A percentile compares a stretch with the other conserved stretches of the same genome.
These are phyloP conservation scores for Geosmithia morbida DNA, from an alignment of 2,329 filamentous ascomycete species.

Conservation along the genomic window DNA sequence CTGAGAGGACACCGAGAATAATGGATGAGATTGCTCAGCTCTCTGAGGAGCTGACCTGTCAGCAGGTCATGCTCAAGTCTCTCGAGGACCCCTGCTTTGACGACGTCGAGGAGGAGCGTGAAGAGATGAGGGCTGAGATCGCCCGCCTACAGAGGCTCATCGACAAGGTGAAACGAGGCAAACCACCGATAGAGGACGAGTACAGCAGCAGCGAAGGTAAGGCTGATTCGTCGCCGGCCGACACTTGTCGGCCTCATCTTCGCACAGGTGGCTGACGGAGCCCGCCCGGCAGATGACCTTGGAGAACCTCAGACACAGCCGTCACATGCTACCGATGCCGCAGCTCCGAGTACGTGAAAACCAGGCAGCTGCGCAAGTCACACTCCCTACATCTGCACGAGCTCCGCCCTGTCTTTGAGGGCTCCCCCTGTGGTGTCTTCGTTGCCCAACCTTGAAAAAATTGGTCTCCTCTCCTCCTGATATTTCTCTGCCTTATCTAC, in stretches of 20 bases:
- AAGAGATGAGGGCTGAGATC: slow-evolving; percentile 12
- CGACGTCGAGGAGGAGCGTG: slow-evolving; percentile 15
- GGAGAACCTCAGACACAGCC: background rate
- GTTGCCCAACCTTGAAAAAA: too few species aligned
- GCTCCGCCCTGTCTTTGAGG: background rate
- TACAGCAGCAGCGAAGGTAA: background rate
- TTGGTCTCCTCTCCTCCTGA: background rate
- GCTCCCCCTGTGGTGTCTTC: background rate
- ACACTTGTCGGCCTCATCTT: background rate
- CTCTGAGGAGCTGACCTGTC: slow-evolving; percentile 24
- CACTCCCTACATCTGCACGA: background rate
- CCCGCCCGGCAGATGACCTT: background rate
- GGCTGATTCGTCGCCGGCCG: background rate
- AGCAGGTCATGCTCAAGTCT: slow-evolving; percentile 26
- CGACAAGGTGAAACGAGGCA: slow-evolving; percentile 1
- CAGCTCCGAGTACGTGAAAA: background rate
- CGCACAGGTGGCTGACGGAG: background rate
- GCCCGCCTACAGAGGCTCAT: slow-evolving; percentile 12
- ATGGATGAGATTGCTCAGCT: slow-evolving; percentile 10
- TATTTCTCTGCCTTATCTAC: background rate
- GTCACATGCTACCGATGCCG: background rate
- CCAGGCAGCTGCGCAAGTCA: background rate
- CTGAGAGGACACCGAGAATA: background rate
- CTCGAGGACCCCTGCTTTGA: slow-evolving; percentile 14
- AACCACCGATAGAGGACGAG: background rate